Conservation (phyloP, 805 yeast genomes). For the Monosporozyma unispora region DNA sequence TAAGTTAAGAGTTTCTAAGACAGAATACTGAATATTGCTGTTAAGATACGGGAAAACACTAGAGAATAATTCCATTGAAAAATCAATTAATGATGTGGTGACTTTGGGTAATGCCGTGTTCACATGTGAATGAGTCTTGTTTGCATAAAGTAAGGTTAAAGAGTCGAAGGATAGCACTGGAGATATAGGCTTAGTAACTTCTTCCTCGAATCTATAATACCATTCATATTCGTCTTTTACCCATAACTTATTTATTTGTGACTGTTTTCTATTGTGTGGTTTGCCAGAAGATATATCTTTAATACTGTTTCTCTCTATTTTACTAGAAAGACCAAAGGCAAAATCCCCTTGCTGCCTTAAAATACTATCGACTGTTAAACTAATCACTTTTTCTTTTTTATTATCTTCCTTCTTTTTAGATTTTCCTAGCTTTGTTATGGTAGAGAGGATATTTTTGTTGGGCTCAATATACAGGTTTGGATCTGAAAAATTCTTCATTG, state of each 20-base stretch:
- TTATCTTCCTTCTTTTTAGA: conserved; percentile 13
- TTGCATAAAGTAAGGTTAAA: conserved; percentile 26
- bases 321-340: conserved; percentile 48
- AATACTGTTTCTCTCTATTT: conserved; percentile 28
- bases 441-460: conserved; percentile 8
- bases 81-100: conserved; percentile 54
- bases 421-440: conserved; percentile 11
- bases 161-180: conserved; percentile 37
- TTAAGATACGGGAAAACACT: conserved; percentile 62
- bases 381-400: conserved; percentile 9
- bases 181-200: conserved; percentile 32
- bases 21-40: conserved; percentile 72
- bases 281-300: conserved; percentile 32
- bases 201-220: conserved; percentile 30
- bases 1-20: conserved; percentile 70
- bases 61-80: conserved; percentile 69
- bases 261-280: neutral
- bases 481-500: conserved; percentile 36
- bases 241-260: conserved; percentile 26
- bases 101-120: conserved; percentile 32
- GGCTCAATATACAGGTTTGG: conserved; percentile 32
- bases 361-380: conserved; percentile 17
- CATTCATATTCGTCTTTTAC: conserved; percentile 25
- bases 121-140: conserved; percentile 8
- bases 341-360: conserved; percentile 33